A percentile compares a stretch with the other conserved stretches of the same genome.
phyloP scores from a whole-genome alignment of 2,329 filamentous ascomycete genomes.

The Colletotrichum sp. region DNA sequence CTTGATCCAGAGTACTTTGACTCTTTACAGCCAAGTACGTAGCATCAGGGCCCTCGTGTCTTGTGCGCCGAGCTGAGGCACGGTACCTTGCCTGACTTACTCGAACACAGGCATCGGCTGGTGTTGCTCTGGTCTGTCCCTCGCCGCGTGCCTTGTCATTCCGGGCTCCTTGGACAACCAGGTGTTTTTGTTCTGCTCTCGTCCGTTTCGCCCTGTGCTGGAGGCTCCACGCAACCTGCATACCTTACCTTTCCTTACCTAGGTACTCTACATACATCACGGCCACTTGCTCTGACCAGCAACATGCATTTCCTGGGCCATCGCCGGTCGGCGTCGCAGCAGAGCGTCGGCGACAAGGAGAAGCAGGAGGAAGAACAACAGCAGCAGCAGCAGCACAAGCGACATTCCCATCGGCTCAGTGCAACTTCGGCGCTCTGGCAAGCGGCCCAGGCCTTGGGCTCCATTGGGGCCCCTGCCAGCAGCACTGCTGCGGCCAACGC shows the following conservation, averaged over 20 bases:
- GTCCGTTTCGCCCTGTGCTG: neutral
- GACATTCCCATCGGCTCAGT: slow-evolving; percentile 1
- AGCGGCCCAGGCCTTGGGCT: slow-evolving; percentile 14
- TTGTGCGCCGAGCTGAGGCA: neutral
- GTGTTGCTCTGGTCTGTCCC: neutral
- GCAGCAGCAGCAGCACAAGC: slow-evolving; percentile 7
- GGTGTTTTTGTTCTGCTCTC: neutral
- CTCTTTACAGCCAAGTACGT: neutral
- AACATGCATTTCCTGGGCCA: slow-evolving; percentile 17
- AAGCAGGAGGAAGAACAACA: slow-evolving; percentile 9
- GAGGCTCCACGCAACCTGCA: neutral
- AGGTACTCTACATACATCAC: neutral
- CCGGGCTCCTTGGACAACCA: neutral
- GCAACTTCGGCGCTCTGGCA: slow-evolving; percentile 16
- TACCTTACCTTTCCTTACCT: neutral
- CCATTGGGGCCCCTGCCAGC: slow-evolving; percentile 14
- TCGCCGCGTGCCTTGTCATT: neutral
- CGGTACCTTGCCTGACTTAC: neutral
- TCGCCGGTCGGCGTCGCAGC: slow-evolving; percentile 14
- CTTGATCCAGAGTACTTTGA: neutral
- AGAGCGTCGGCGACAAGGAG: slow-evolving; percentile 10
- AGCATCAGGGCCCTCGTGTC: neutral
- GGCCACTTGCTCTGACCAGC: neutral
- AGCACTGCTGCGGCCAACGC: slow-evolving; percentile 3
- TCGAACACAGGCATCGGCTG: neutral